Evolutionary conservation across 192 early-diverging fungal species (phyloP), one percentile per base, ranked within the genome.

Genomic region (Gamsiella multidivaricata): DNA sequence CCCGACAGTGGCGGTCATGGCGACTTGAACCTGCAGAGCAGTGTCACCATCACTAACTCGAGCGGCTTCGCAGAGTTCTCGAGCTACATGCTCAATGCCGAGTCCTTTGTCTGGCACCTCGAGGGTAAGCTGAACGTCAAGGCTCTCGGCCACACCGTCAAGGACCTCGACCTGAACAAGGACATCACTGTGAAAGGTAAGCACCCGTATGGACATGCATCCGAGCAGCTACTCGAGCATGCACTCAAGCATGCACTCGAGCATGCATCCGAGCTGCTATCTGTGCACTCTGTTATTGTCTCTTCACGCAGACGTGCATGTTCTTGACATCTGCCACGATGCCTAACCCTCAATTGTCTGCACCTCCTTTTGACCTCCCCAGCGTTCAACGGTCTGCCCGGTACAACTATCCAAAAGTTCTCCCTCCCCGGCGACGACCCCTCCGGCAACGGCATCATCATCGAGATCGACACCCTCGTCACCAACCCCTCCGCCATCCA

Each of bases 381-480:
- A 47, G 58, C 58, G 20, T 87, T 89, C 84, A 62, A 81, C 25
- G 81, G 86, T 47, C 83, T 89, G 42, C 45, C 70, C 5, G 58
- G 79, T 60, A 73, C 85, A n/a, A 79, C 33, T 7, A 82, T 88
- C 31, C 61, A 72, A 23, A 80, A 54, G 25, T 88, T 90, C 62
- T 36, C 82, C 33, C 58, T 86, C 17, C 87, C 86, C 8, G 57
- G 71, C 8, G 81, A 86, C 58, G 85, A 82, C 54, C 84, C 88
- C n/a, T 39, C 51, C 36, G 88, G 88, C 50, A 58, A 57, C 32
- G 88, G 88, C 66, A 86, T 89, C 68, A 39, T 59, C n/a, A 62
- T 89, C 50, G 62, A 76, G 33, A 83, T 89, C 12, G 67, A 65
- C 23, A 86, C 88, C 17, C 47, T 61, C 7, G 33, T 89, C n/a